Evolutionary conservation across 139 green algal species (phyloP).

Genomic region (Chlorella sp.): DNA sequence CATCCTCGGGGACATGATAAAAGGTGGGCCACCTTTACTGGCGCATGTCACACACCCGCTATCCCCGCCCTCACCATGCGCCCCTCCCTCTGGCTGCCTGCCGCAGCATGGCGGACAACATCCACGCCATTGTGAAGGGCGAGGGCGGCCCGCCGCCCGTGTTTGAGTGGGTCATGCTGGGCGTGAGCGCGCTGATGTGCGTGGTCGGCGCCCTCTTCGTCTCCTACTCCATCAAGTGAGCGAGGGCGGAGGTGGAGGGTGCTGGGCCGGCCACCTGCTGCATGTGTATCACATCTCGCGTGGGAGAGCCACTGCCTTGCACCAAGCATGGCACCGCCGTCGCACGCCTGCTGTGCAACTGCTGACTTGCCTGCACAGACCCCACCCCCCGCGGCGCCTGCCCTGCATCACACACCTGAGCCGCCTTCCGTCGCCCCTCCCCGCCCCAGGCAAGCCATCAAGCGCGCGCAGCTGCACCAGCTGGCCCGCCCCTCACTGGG

Average conservation of each 20-base stretch:
- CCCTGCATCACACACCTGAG: background rate
- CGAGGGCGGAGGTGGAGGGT: background rate
- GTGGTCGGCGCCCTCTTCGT: slow-evolving; percentile 46
- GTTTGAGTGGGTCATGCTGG: slow-evolving; percentile 50
- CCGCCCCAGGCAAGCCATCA: slow-evolving; percentile 26
- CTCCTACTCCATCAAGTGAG: slow-evolving; percentile 38
- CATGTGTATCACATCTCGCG: no score
- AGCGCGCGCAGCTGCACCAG: background rate
- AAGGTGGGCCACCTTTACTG: no score
- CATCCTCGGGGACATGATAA: no score
- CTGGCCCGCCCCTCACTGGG: background rate
- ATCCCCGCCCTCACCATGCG: background rate
- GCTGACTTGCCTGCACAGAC: no score
- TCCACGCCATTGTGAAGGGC: slow-evolving; percentile 44
- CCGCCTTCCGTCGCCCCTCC: background rate
- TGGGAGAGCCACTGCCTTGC: no score
- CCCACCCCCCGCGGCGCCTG: no score
- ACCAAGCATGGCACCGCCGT: no score
- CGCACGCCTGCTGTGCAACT: no score
- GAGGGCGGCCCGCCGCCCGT: slow-evolving; percentile 12
- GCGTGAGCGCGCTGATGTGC: slow-evolving; percentile 40
- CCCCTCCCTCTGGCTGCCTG: background rate
- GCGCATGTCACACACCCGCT: no score
- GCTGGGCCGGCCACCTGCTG: no score
- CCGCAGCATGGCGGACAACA: slow-evolving; percentile 41